Conservation (phyloP, 2,329 filamentous ascomycete species). For the Macroventuria anomochaeta region DNA sequence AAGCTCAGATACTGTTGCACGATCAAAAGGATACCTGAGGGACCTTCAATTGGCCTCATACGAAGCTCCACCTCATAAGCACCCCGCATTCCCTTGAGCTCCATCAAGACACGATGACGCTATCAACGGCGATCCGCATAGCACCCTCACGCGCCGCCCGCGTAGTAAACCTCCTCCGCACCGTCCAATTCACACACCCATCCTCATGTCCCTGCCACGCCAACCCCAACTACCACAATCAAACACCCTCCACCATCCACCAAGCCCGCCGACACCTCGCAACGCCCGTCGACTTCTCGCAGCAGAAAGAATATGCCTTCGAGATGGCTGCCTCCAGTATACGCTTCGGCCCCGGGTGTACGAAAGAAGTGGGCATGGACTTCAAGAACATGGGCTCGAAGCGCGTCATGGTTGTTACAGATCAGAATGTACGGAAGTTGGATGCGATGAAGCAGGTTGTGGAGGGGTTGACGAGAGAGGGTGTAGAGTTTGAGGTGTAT, state of each 20-base stretch:
- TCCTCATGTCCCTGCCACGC: constrained; percentile 95
- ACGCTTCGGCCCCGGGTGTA: constrained; percentile 90
- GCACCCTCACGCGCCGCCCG: constrained; percentile 59
- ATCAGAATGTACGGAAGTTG: constrained; percentile 78
- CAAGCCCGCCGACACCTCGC: constrained; percentile 69
- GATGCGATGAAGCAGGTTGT: constrained; percentile 89
- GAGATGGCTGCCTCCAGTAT: constrained; percentile 98
- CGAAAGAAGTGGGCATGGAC: constrained; percentile 97
- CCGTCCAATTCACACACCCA: constrained; percentile 89
- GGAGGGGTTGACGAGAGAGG: constrained; percentile 78
- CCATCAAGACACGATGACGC: constrained; percentile 6
- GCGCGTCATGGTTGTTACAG: constrained; percentile 91
- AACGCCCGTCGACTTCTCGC: constrained; percentile 74
- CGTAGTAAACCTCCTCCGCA: constrained; percentile 77
- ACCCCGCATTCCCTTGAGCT: constrained; percentile 2
- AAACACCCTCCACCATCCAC: constrained; percentile 47
- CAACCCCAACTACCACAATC: constrained; percentile 77
- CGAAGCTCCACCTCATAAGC: background rate
- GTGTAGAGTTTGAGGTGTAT: constrained; percentile 81
- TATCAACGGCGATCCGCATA: constrained; percentile 36
- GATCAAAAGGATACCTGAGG: background rate
- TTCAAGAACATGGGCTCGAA: constrained; percentile 88
- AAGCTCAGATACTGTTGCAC: background rate
- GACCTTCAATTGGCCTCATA: background rate
- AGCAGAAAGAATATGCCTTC: constrained; percentile 95